Evolutionary conservation across 192 early-diverging fungal species (phyloP).

Genomic region (Coemansia aciculifera): DNA sequence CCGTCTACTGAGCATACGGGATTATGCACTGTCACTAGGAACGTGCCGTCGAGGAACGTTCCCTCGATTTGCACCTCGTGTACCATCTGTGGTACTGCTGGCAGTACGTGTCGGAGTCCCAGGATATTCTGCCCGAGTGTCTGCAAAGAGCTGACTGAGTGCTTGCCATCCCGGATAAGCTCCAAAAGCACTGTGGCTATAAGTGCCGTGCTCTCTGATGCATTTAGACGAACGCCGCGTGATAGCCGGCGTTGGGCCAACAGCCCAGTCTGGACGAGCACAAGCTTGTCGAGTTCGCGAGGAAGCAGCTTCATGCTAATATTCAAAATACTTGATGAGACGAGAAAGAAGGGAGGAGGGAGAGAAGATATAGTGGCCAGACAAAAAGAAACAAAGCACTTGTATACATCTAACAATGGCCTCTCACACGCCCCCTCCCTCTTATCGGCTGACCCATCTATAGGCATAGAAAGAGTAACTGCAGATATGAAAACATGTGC

Average conservation of each 20-base stretch:
- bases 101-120: slow-evolving; percentile 80
- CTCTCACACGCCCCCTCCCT: background rate
- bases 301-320: slow-evolving; percentile 75
- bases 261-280: slow-evolving; percentile 81
- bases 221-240: slow-evolving; percentile 85
- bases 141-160: slow-evolving; percentile 88
- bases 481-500: background rate
- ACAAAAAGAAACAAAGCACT: background rate
- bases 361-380: background rate
- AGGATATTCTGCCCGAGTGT: slow-evolving; percentile 83
- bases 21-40: slow-evolving; percentile 90
- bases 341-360: background rate
- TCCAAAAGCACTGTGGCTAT: slow-evolving; percentile 85
- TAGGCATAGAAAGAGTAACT: background rate
- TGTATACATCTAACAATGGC: background rate
- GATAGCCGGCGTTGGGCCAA: slow-evolving; percentile 90
- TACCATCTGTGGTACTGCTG: slow-evolving; percentile 68
- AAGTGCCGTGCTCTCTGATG: slow-evolving; percentile 84
- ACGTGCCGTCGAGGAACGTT: slow-evolving; percentile 91
- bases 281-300: slow-evolving; percentile 92
- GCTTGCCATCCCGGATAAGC: slow-evolving; percentile 85
- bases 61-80: slow-evolving; percentile 89
- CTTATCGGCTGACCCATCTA: background rate
- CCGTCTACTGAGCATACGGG: slow-evolving; percentile 85
- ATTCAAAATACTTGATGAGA: background rate